These are phyloP conservation scores for Cajanus cajan DNA, from an alignment of 306 rosid genomes.

Conservation along the genomic window DNA sequence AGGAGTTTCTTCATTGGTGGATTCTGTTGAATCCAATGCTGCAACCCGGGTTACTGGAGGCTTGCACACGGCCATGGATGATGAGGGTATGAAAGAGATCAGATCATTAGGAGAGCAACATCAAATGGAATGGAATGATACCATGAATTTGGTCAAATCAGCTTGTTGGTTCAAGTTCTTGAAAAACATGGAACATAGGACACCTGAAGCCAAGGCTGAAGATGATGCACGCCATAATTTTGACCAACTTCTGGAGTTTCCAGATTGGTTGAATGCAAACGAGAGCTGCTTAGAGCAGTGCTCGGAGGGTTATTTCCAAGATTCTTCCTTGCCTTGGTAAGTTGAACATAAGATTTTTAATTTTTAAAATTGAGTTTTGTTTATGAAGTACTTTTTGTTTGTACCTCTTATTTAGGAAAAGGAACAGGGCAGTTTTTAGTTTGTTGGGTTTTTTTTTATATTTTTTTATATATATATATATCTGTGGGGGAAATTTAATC, in stretches of 20 bases:
- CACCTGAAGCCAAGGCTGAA: conserved; percentile 38
- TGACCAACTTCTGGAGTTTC: conserved; percentile 65
- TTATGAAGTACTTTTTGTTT: conserved; percentile 7
- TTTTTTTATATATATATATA: no score
- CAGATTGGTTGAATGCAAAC: conserved; percentile 71
- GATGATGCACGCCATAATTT: conserved; percentile 40
- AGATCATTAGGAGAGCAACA: conserved; percentile 75
- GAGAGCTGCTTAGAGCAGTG: conserved; percentile 57
- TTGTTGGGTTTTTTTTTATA: conserved; percentile 6
- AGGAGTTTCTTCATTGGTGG: conserved; percentile 38
- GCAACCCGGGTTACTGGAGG: conserved; percentile 36
- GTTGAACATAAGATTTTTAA: conserved; percentile 16
- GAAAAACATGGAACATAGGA: conserved; percentile 56
- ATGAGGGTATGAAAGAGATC: conserved; percentile 82
- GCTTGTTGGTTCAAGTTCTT: conserved; percentile 86
- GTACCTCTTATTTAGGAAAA: conserved; percentile 15
- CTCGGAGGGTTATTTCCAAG: conserved; percentile 48
- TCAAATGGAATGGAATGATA: conserved; percentile 85
- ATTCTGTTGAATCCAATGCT: conserved; percentile 34
- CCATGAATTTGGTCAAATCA: conserved; percentile 70
- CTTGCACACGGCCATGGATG: conserved; percentile 67
- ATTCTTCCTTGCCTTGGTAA: conserved; percentile 80
- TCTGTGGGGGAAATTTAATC: neutral
- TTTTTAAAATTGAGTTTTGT: neutral
- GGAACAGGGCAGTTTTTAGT: conserved; percentile 7